phyloP scores from a whole-genome alignment of 192 early-diverging fungal genomes.

The Coemansia sp. region DNA sequence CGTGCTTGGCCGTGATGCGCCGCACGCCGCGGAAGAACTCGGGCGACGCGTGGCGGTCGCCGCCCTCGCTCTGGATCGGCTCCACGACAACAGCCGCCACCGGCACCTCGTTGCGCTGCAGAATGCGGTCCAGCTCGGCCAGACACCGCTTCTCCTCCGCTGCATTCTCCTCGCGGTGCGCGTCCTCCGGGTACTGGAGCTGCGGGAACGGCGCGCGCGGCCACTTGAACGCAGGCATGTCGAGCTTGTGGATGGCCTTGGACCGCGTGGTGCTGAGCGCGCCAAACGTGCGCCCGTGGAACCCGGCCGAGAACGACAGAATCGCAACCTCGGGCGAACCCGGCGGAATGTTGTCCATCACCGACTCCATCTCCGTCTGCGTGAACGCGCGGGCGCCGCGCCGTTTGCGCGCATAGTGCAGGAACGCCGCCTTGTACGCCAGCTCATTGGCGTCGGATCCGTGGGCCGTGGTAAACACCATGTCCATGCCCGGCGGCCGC shows the following conservation, averaged over 20 bases:
- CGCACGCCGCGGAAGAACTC: constrained; percentile 66
- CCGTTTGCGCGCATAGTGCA: constrained; percentile 59
- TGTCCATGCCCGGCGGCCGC: constrained; percentile 63
- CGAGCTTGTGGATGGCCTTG: constrained; percentile 74
- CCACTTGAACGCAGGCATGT: constrained; percentile 74
- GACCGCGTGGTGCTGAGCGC: constrained; percentile 66
- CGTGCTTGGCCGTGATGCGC: constrained; percentile 57
- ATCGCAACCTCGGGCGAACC: constrained; percentile 68
- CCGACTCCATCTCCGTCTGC: constrained; percentile 51
- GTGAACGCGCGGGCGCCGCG: constrained; percentile 45
- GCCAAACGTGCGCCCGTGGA: constrained; percentile 74
- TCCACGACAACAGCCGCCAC: constrained; percentile 70
- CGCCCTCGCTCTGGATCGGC: constrained; percentile 75
- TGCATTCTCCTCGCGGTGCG: constrained; percentile 60
- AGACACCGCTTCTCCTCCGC: constrained; percentile 62
- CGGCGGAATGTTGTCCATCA: constrained; percentile 67
- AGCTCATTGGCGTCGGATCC: constrained; percentile 77
- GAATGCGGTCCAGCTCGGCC: constrained; percentile 52
- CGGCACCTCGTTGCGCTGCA: constrained; percentile 53
- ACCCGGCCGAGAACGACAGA: constrained; percentile 63
- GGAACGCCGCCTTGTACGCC: constrained; percentile 75
- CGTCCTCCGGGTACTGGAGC: constrained; percentile 66
- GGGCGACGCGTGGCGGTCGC: constrained; percentile 66
- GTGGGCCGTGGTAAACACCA: constrained; percentile 73
- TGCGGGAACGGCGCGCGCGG: constrained; percentile 65